These are phyloP conservation scores for Penicillium longicatenatum DNA, from an alignment of 495 filamentous ascomycete genomes.

Conservation along the genomic window DNA sequence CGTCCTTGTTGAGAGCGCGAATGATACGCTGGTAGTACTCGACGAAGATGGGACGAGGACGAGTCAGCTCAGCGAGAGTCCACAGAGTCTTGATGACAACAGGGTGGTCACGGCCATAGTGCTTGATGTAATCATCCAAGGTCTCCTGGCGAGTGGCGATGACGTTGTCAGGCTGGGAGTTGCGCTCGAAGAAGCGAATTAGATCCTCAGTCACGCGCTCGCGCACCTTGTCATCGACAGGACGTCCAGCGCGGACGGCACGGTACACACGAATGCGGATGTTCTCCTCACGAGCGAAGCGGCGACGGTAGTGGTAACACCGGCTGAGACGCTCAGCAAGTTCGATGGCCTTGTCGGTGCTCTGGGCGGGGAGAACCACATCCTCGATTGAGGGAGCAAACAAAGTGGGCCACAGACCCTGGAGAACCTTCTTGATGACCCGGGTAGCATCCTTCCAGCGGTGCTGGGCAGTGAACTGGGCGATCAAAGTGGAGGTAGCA, in stretches of 20 bases:
- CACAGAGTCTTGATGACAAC: slow-evolving; percentile 38
- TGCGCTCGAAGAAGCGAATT: slow-evolving; percentile 34
- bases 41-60: slow-evolving; percentile 33
- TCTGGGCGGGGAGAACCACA: slow-evolving; percentile 30
- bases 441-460: slow-evolving; percentile 43
- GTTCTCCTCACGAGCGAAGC: slow-evolving; percentile 37
- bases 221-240: slow-evolving; percentile 33
- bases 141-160: slow-evolving; percentile 35
- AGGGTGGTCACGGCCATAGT: slow-evolving; percentile 32
- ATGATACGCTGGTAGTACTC: slow-evolving; percentile 44
- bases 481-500: slow-evolving; percentile 30
- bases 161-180: slow-evolving; percentile 35
- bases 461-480: slow-evolving; percentile 36
- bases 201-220: slow-evolving; percentile 30
- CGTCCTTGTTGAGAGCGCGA: slow-evolving; percentile 36
- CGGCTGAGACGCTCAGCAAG: slow-evolving; percentile 33
- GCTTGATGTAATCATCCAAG: slow-evolving; percentile 33
- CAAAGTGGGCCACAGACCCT: slow-evolving; percentile 35
- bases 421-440: slow-evolving; percentile 36
- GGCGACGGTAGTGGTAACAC: slow-evolving; percentile 40
- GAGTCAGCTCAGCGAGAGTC: slow-evolving; percentile 39
- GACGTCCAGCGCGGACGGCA: slow-evolving; percentile 28
- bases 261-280: slow-evolving; percentile 39
- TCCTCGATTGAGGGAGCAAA: slow-evolving; percentile 37
- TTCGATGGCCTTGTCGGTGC: slow-evolving; percentile 31